These are phyloP conservation scores for Pleurotus salmoneostramineus DNA, from an alignment of 768 basidiomycete genomes.

Conservation along the genomic window DNA sequence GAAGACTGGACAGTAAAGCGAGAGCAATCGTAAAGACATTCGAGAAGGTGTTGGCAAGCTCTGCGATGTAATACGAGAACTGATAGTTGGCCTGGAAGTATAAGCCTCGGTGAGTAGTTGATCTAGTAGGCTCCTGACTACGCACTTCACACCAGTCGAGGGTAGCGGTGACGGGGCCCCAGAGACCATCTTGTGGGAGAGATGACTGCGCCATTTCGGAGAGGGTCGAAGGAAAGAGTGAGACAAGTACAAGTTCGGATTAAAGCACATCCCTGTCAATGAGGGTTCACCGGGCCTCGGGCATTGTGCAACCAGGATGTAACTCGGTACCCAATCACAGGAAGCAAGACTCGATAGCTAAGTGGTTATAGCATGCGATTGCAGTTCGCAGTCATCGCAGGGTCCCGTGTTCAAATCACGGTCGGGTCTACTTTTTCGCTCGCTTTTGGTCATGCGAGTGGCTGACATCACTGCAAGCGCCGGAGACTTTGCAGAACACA, in stretches of 20 bases:
- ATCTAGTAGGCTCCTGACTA: neutral
- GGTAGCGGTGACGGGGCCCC: conserved; percentile 67
- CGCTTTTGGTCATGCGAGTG: neutral
- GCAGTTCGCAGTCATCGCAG: conserved; percentile 38
- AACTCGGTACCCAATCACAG: neutral
- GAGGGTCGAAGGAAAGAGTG: neutral
- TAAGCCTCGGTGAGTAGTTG: neutral
- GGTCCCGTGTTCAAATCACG: conserved; percentile 59
- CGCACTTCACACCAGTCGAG: conserved; percentile 74
- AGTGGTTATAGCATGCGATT: conserved; percentile 47
- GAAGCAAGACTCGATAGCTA: conserved; percentile 17
- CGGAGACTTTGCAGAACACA: neutral
- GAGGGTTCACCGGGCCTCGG: too few relatives aligned
- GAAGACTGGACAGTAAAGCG: conserved; percentile 44
- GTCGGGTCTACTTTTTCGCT: conserved; percentile 34
- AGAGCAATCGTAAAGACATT: conserved; percentile 59
- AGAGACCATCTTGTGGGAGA: conserved; percentile 31
- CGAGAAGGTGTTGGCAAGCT: conserved; percentile 71
- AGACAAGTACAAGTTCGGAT: too few relatives aligned
- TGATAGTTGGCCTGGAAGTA: conserved; percentile 64
- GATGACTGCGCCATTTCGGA: neutral
- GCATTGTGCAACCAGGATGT: too few relatives aligned
- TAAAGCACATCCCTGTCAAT: too few relatives aligned
- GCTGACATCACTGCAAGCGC: neutral
- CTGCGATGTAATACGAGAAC: conserved; percentile 74